Evolutionary conservation across 768 basidiomycete genomes (phyloP), one percentile per base, ranked within the genome.

Genomic region (Hydnomerulius pinastri): DNA sequence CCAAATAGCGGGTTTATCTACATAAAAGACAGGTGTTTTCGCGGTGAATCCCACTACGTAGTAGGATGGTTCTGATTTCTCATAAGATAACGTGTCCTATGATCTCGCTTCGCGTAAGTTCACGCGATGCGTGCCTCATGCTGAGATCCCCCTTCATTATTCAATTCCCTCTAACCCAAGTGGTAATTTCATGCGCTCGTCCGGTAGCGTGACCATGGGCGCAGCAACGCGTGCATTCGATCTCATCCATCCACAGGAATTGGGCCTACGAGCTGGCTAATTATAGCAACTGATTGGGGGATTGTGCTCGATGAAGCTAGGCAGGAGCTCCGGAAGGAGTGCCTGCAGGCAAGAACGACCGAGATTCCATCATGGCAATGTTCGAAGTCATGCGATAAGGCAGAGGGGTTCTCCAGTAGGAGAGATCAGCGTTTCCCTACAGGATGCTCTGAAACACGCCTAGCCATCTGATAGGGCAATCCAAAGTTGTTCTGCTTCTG

Each of bases 261-360:
- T 58, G 61, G 59, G 49, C 53, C 58, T 4, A 54, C 53, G 53
- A 12, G n/a, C 4, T 32, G 27, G 47, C 51, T 62, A 62, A 62
- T 59, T 54, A 10, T 42, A 28, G 21, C 40, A 30, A 30, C 8
- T 28, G 28, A 13, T 30, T 10, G 20, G 9, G 29, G 42, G 58
- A 61, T 57, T 47, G 52, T 57, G 27, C 35, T 25, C 47, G 17
- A 24, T 29, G 23, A 18, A 28, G 43, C n/a, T 35, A n/a, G 33
- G 9, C 33, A 17, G 17, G 33, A n/a, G 18, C 33, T 35, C 33
- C n/a, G 33, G 33, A 35, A 35, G 33, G 33, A 35, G 6, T 9
- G 6, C 33, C 33, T 35, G n/a, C 6, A 17, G 33, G 33, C 18
- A 6, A 35, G 17, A 17, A 35, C n/a, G 33, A 7, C n/a, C 33